A percentile compares a stretch with the other conserved stretches of the same genome.
These are phyloP conservation scores for Ceratocystis albifundus DNA, from an alignment of 2,329 filamentous ascomycete genomes.

Conservation along the genomic window DNA sequence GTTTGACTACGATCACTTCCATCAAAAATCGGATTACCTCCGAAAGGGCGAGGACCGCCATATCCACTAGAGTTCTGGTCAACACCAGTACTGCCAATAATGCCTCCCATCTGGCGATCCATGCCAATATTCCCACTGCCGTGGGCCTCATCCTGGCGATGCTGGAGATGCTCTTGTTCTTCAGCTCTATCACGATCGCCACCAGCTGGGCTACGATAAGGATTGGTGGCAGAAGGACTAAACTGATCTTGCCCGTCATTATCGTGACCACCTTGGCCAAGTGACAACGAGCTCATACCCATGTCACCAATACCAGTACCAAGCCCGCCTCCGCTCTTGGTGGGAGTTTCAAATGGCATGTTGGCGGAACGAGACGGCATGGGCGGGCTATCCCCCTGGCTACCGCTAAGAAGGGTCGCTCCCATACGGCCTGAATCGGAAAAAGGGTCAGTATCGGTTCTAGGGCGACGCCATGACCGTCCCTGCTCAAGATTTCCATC, in stretches of 20 bases:
- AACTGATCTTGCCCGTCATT: conserved; percentile 50
- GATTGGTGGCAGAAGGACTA: conserved; percentile 92
- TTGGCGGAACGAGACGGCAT: conserved; percentile 26
- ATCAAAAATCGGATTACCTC: conserved; percentile 41
- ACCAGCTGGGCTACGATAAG: conserved; percentile 80
- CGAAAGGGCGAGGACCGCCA: conserved; percentile 43
- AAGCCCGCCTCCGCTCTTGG: conserved; percentile 32
- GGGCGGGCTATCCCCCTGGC: conserved; percentile 53
- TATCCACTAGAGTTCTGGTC: conserved; percentile 40
- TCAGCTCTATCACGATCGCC: conserved; percentile 43
- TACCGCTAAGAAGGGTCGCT: conserved; percentile 37
- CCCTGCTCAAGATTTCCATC: conserved; percentile 27
- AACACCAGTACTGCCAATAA: conserved; percentile 21
- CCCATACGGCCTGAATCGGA: conserved; percentile 48
- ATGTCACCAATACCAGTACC: conserved; percentile 40
- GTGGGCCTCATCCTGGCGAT: conserved; percentile 40
- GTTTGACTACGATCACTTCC: conserved; percentile 87
- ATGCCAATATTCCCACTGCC: conserved; percentile 29
- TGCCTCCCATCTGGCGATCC: conserved; percentile 17
- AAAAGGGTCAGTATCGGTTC: conserved; percentile 66
- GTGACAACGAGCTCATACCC: conserved; percentile 49
- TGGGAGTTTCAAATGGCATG: conserved; percentile 34
- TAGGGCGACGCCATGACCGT: conserved; percentile 48
- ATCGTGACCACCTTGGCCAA: conserved; percentile 45
- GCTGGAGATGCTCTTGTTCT: conserved; percentile 50